Evolutionary conservation across 352 stramenopile species (phyloP).

Genomic region (Phytophthora cryptogea): DNA sequence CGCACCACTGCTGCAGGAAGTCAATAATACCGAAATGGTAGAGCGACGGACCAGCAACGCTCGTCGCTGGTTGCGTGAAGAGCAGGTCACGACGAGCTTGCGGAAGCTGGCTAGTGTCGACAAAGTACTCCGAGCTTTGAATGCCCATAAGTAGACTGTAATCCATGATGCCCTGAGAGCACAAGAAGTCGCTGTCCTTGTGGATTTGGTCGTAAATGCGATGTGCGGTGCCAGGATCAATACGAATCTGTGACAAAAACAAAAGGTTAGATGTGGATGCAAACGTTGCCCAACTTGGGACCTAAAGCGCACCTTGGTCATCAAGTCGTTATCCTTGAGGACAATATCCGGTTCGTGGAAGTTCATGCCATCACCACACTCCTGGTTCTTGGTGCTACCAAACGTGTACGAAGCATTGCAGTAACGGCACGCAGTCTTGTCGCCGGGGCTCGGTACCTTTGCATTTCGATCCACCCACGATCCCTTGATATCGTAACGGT

Average conservation of each 20-base stretch:
- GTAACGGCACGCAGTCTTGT: slow-evolving; percentile 84
- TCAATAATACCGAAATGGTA: slow-evolving; percentile 94
- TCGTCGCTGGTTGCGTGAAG: slow-evolving; percentile 84
- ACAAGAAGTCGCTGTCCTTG: slow-evolving; percentile 89
- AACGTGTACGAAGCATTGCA: slow-evolving; percentile 90
- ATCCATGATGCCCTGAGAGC: slow-evolving; percentile 92
- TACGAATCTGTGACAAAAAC: slow-evolving; percentile 58
- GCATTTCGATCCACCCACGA: slow-evolving; percentile 90
- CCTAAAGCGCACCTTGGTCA: slow-evolving; percentile 66
- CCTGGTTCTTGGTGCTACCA: slow-evolving; percentile 82
- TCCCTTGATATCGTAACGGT: slow-evolving; percentile 93
- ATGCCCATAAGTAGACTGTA: slow-evolving; percentile 93
- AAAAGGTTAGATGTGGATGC: neutral
- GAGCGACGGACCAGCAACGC: slow-evolving; percentile 83
- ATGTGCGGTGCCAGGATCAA: slow-evolving; percentile 73
- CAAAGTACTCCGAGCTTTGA: slow-evolving; percentile 89
- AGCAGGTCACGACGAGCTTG: slow-evolving; percentile 60
- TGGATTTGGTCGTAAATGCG: slow-evolving; percentile 90
- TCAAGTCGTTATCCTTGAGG: slow-evolving; percentile 89
- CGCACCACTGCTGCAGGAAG: slow-evolving; percentile 90
- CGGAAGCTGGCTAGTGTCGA: slow-evolving; percentile 76
- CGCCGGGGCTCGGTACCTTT: slow-evolving; percentile 77
- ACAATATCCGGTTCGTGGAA: slow-evolving; percentile 91
- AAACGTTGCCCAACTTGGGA: neutral
- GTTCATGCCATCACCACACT: slow-evolving; percentile 86